phyloP scores from a whole-genome alignment of 2,329 filamentous ascomycete genomes.

The Trichothecium sympodiale region DNA sequence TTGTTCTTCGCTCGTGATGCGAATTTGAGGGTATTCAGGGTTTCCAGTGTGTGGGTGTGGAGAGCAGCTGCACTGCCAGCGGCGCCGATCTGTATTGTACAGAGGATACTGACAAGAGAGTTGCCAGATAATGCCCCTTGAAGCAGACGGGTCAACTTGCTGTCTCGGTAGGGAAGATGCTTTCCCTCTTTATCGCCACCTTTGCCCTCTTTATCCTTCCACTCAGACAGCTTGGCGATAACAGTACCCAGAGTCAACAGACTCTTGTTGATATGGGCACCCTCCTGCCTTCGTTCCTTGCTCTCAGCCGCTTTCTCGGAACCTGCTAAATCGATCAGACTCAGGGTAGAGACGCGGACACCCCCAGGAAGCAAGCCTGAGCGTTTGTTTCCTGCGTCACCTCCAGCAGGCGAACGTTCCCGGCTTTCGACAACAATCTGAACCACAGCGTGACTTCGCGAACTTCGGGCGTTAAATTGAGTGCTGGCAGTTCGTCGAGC shows the following conservation, averaged over 20 bases:
- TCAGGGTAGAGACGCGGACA: conserved; percentile 88
- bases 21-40: conserved; percentile 92
- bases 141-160: conserved; percentile 85
- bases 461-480: conserved; percentile 93
- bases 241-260: conserved; percentile 90
- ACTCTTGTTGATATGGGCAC: conserved; percentile 98
- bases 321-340: conserved; percentile 89
- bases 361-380: conserved; percentile 69
- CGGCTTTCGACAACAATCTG: conserved; percentile 97
- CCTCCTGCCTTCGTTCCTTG: conserved; percentile 88
- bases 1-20: conserved; percentile 95
- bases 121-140: conserved; percentile 89
- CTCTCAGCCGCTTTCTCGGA: conserved; percentile 93
- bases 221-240: conserved; percentile 81
- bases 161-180: conserved; percentile 92
- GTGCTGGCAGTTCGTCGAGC: conserved; percentile 85
- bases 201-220: conserved; percentile 72
- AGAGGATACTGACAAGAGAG: conserved; percentile 92
- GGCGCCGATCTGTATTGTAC: conserved; percentile 85
- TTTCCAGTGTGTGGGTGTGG: conserved; percentile 73
- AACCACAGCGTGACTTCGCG: conserved; percentile 93
- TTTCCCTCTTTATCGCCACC: conserved; percentile 71
- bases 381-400: conserved; percentile 48
- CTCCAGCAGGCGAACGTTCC: conserved; percentile 55
- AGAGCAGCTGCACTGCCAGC: conserved; percentile 59